phyloP scores from a whole-genome alignment of 306 rosid genomes.

The Vicia faba region DNA sequence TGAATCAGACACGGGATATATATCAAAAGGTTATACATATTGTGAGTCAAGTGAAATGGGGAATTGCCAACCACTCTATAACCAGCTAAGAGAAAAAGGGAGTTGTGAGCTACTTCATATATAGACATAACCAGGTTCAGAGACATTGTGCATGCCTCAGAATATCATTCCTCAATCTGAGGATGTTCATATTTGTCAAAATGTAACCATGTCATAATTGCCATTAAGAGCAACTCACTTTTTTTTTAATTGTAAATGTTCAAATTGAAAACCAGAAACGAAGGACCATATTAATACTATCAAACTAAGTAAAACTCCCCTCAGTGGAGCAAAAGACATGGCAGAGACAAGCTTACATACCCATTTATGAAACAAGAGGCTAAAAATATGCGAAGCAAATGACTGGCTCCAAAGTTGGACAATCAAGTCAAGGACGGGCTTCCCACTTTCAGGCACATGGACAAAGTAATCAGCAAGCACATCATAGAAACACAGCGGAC shows the following conservation, averaged over 20 bases:
- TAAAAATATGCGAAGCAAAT: conserved; percentile 88
- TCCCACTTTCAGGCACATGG: conserved; percentile 67
- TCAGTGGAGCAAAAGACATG: conserved; percentile 8
- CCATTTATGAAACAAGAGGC: conserved; percentile 96
- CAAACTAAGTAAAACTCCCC: neutral
- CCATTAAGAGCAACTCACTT: neutral
- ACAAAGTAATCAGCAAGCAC: conserved; percentile 95
- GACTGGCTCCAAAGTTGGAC: conserved; percentile 99
- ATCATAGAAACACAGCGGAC: conserved; percentile 75
- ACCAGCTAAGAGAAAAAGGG: neutral
- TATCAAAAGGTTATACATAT: neutral
- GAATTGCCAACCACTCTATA: conserved; percentile 6
- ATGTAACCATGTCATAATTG: neutral
- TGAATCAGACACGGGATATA: neutral
- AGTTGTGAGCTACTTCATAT: neutral
- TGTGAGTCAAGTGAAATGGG: neutral
- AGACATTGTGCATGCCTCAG: neutral
- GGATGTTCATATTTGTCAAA: neutral
- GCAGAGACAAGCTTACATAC: conserved; percentile 50
- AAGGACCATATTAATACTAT: conserved; percentile 24
- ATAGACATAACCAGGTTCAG: neutral
- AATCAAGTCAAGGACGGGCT: conserved; percentile 82
- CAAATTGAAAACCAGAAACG: conserved; percentile 17
- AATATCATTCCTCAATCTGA: neutral
- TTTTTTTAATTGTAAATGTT: neutral